Evolutionary conservation across 441 rosid species (phyloP), one percentile per base, ranked within the genome.

Genomic region (Pelargonium cotyledonis): DNA sequence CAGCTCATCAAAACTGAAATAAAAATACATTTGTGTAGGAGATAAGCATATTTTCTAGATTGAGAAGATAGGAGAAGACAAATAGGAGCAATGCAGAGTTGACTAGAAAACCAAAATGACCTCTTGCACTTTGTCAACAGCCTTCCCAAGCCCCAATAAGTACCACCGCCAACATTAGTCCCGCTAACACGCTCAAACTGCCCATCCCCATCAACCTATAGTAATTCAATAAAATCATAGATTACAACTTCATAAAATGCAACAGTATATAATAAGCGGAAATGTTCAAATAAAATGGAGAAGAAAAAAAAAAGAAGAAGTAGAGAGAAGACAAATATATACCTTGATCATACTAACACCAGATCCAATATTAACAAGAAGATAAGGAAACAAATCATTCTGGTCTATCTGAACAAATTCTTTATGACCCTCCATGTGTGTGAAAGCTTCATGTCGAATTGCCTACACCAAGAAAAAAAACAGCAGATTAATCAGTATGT

Each of bases 321-420:
- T 38, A 38, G 41, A 38, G 14, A 60, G 35, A 60, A 60, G n/a
- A 61, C 29, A 55, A 44, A 60, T 15, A 46, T 62, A 57, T 78
- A 92, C 99, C 98, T 95, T 95, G 82, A 95, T 91, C 82, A 95
- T 87, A 80, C 99, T 92, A 76, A 95, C 97, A 75, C 99, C 99
- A 76, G 99, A 95, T 78, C 99, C 99, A 72, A 95, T 76, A 75
- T 95, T 95, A 31, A 92, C 99, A 61, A 95, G 97, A 77, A 95
- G 99, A 88, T 95, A 95, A 67, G 97, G 99, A 66, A 85, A 95
- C 84, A 95, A 65, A 53, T 95, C 97, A 78, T 91, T 89, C n/a
- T 77, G 79, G 75, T 95, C 98, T 70, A 95, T 84, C 87, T 91
- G 99, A 71, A 91, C 94, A 82, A 95, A 95, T 77, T 92, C 94